These are phyloP conservation scores for Eurotiales sp. DNA, from an alignment of 2,329 filamentous ascomycete species.

Conservation along the genomic window DNA sequence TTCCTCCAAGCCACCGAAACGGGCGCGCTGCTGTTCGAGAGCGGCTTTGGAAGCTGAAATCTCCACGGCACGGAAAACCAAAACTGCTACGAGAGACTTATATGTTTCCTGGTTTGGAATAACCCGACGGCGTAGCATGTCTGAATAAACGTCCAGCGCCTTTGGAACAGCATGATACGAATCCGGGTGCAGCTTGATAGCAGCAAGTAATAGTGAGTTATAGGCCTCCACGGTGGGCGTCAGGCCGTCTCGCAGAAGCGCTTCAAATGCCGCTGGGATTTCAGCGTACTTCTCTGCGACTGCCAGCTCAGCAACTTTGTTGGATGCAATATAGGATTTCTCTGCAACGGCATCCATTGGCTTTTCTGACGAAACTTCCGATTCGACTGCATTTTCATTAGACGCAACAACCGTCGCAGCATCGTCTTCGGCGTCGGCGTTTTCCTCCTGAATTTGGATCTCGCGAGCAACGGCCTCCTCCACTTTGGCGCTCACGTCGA, in stretches of 20 bases:
- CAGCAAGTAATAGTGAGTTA: conserved; percentile 81
- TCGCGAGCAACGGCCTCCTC: conserved; percentile 81
- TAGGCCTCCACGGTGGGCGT: conserved; percentile 82
- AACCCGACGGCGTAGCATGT: conserved; percentile 87
- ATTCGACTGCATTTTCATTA: conserved; percentile 22
- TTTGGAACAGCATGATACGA: conserved; percentile 83
- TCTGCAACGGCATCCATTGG: conserved; percentile 51
- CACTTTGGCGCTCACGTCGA: conserved; percentile 66
- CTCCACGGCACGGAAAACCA: conserved; percentile 77
- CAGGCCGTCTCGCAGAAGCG: conserved; percentile 77
- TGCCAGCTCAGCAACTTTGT: conserved; percentile 72
- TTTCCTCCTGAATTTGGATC: conserved; percentile 59
- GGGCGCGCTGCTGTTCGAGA: conserved; percentile 75
- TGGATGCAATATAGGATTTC: conserved; percentile 67
- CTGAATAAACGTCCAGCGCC: conserved; percentile 89
- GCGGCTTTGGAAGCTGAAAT: conserved; percentile 67
- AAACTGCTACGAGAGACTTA: conserved; percentile 76
- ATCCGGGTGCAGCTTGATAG: conserved; percentile 74
- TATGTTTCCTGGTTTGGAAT: conserved; percentile 81
- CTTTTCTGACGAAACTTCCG: conserved; percentile 33
- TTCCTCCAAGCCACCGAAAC: conserved; percentile 82
- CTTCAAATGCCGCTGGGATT: conserved; percentile 86
- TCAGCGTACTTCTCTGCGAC: conserved; percentile 72
- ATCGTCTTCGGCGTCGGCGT: conserved; percentile 39
- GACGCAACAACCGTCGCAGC: conserved; percentile 23